A percentile compares a stretch with the other conserved stretches of the same genome.
These are phyloP conservation scores for Talaromyces ruber DNA, from an alignment of 495 filamentous ascomycete genomes.

Conservation along the genomic window DNA sequence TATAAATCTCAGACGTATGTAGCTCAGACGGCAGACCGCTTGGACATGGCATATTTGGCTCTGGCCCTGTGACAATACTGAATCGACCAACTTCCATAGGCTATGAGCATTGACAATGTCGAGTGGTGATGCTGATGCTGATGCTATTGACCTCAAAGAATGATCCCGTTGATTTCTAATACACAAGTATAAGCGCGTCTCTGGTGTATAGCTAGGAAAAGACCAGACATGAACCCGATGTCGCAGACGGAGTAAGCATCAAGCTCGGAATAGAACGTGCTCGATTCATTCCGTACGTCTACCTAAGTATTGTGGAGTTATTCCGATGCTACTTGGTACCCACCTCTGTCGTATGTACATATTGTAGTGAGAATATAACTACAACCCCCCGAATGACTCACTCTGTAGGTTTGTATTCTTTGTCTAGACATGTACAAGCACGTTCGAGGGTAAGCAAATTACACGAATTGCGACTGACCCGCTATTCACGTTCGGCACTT, in stretches of 20 bases:
- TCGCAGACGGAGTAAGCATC: background rate
- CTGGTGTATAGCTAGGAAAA: background rate
- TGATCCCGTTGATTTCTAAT: background rate
- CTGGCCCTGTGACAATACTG: background rate
- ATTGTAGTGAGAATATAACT: no score
- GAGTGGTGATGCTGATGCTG: background rate
- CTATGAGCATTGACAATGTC: background rate
- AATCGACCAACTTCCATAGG: no score
- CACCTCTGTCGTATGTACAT: no score
- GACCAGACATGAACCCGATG: background rate
- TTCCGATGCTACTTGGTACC: background rate
- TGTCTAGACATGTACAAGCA: background rate
- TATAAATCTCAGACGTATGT: background rate
- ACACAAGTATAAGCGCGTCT: background rate
- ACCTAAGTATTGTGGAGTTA: background rate
- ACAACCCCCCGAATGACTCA: background rate
- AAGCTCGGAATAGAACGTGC: background rate
- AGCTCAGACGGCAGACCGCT: background rate
- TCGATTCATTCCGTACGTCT: background rate
- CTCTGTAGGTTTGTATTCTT: background rate
- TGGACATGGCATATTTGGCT: background rate
- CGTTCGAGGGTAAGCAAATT: background rate
- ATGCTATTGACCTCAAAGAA: background rate
- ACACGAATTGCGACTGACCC: background rate
- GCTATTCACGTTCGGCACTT: background rate